Percentiles rank a stretch among this genome's conserved stretches.
Evolutionary conservation across 768 basidiomycete species (phyloP).

Genomic region (Scleroderma citrinum): DNA sequence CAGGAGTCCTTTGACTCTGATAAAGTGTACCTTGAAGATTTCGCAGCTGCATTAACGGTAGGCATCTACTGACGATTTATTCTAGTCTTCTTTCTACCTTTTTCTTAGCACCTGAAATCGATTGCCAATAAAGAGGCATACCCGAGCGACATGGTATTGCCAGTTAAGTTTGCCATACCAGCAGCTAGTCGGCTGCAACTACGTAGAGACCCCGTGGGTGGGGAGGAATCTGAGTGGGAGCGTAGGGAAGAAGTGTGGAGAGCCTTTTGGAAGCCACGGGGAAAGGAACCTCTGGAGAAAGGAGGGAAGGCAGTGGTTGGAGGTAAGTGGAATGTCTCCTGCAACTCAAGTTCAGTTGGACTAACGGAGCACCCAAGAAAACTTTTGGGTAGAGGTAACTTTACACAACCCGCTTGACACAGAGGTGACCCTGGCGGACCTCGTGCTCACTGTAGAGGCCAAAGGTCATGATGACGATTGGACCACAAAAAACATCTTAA

Average conservation of each 20-base stretch:
- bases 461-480: constrained; percentile 26
- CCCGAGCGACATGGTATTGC: constrained; percentile 48
- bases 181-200: constrained; percentile 55
- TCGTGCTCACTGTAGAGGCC: constrained; percentile 51
- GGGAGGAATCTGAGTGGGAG: constrained; percentile 50
- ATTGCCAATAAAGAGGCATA: constrained; percentile 43
- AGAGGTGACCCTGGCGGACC: constrained; percentile 60
- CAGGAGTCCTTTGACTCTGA: constrained; percentile 40
- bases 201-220: constrained; percentile 41
- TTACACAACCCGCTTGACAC: constrained; percentile 69
- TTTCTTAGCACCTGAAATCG: constrained; percentile 61
- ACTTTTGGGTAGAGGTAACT: constrained; percentile 70
- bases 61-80: background rate
- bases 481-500: constrained; percentile 39
- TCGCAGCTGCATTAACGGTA: constrained; percentile 81
- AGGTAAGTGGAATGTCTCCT: constrained; percentile 37
- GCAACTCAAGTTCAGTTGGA: background rate
- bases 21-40: constrained; percentile 80
- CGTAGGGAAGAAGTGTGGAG: constrained; percentile 62
- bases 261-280: constrained; percentile 49
- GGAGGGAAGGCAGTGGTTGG: constrained; percentile 57
- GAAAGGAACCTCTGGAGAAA: constrained; percentile 48
- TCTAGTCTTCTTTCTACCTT: background rate
- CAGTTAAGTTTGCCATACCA: constrained; percentile 59
- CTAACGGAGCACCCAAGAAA: constrained; percentile 39